Base-by-base conservation (phyloP, 495 filamentous ascomycete species). In the Acidiella bohemica region DNA sequence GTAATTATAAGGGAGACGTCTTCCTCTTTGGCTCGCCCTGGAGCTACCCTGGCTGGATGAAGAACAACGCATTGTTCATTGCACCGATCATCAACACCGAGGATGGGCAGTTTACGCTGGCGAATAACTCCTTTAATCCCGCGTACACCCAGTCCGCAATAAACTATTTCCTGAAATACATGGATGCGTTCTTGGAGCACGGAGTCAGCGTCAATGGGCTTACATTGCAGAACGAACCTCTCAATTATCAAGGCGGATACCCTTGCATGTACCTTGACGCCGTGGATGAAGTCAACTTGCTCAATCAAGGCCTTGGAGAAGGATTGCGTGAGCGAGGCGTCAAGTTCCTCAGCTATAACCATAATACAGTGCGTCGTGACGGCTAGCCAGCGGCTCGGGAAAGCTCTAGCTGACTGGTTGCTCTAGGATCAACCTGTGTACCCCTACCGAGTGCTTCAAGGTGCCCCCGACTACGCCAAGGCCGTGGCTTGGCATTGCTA, bases 401-500 rank as follows among this genome's bases (percentile, higher is more conserved):
- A n/a, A n/a, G n/a, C n/a, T n/a, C n/a, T n/a, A n/a, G n/a, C n/a
- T n/a, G n/a, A n/a, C n/a, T n/a, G n/a, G n/a, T n/a, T n/a, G n/a
- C n/a, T n/a, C n/a, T n/a, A n/a, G n/a, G 65, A 62, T 65, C 55
- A 40, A 46, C 47, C 18, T n/a, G 55, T 41, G 14, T 74, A 69
- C 44, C 67, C 70, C 4, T 56, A 67, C 34, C 67, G 61, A 2
- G 69, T 73, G 34, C 41, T 71, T 18, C 44, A 65, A 38, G 44
- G 29, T 0, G 67, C 70, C 1, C 43, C 57, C 2, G 26, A 59
- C n/a, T 68, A 63, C 24, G 62, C 70, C 13, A 38, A 63, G 24
- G 59, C 62, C 0, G 65, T 70, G 0, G 71, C 70, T 5, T 72
- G 70, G 71, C 71, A 75, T 42, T 75, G 71, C 53, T 73, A 75